Evolutionary conservation across 345 rosid genomes (phyloP).

Genomic region (Excoecaria agallocha): DNA sequence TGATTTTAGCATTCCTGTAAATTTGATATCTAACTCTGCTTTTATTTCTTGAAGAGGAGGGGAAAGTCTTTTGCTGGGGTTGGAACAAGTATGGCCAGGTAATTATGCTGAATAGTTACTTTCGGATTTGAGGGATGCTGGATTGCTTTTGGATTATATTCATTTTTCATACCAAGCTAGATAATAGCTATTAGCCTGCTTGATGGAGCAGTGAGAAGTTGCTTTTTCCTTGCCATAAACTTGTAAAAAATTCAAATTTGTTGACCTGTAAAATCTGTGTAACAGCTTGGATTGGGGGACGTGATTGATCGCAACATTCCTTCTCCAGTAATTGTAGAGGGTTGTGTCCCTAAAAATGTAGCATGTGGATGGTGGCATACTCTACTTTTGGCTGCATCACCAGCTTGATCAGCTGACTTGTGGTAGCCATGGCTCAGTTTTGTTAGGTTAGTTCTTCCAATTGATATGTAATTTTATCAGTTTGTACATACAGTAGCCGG

Average conservation of each 20-base stretch:
- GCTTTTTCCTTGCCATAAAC: neutral
- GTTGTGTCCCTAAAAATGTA: conserved; percentile 54
- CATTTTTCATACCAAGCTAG: neutral
- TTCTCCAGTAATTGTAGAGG: conserved; percentile 58
- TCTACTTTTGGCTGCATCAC: conserved; percentile 64
- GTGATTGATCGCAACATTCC: conserved; percentile 84
- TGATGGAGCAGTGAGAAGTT: neutral
- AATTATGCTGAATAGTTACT: conserved; percentile 10
- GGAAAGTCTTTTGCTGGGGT: conserved; percentile 88
- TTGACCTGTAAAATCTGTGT: conserved; percentile 14
- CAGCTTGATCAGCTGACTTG: conserved; percentile 38
- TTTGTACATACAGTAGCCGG: conserved; percentile 22
- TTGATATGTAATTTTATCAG: conserved; percentile 16
- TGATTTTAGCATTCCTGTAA: neutral
- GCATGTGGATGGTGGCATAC: conserved; percentile 99
- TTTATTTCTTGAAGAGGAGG: conserved; percentile 55
- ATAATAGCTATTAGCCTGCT: neutral
- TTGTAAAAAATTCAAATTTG: neutral
- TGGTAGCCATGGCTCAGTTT: conserved; percentile 42
- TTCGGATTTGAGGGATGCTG: neutral
- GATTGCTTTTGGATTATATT: neutral
- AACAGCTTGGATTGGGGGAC: conserved; percentile 93
- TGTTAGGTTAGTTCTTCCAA: conserved; percentile 48
- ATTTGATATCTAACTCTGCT: conserved; percentile 6
- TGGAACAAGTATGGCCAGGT: conserved; percentile 99